A percentile compares a stretch with the other conserved stretches of the same genome.
Conservation (phyloP, 2,329 filamentous ascomycete genomes). For the Exophiala sideris region DNA sequence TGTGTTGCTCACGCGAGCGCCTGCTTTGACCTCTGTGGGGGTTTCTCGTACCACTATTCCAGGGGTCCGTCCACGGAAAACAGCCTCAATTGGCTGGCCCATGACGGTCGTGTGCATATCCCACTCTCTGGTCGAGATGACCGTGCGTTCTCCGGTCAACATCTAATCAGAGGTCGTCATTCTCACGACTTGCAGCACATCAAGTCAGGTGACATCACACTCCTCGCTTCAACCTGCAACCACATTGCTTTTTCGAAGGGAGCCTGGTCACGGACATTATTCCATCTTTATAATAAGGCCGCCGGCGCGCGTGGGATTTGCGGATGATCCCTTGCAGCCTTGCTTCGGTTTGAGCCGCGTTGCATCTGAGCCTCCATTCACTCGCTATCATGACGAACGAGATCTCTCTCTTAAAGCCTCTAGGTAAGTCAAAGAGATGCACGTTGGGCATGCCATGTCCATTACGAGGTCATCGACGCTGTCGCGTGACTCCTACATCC, state of each 20-base stretch:
- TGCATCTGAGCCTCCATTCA: slow-evolving; percentile 30
- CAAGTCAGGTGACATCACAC: slow-evolving; percentile 21
- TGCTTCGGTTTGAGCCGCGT: slow-evolving; percentile 7
- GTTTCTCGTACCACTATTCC: slow-evolving; percentile 1
- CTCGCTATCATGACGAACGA: slow-evolving; percentile 37
- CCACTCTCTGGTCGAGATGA: slow-evolving; percentile 9
- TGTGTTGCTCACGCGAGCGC: slow-evolving; percentile 26
- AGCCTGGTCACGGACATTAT: too few relatives aligned
- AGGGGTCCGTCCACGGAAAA: slow-evolving; percentile 3
- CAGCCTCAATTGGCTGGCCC: slow-evolving; percentile 14
- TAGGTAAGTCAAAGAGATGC: slow-evolving; percentile 36
- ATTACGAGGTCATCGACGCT: too few relatives aligned
- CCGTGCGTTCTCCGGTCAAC: slow-evolving; percentile 8
- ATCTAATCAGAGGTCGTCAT: slow-evolving; percentile 11
- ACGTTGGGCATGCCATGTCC: neutral
- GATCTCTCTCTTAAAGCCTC: slow-evolving; percentile 43
- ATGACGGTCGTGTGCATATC: slow-evolving; percentile 19
- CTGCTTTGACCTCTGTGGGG: slow-evolving; percentile 13
- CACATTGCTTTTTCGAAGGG: neutral
- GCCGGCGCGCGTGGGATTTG: neutral
- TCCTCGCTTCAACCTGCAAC: neutral
- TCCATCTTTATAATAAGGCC: too few relatives aligned
- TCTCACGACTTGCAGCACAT: neutral
- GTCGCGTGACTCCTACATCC: too few relatives aligned
- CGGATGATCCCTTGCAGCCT: slow-evolving; percentile 2